Percentiles rank a stretch among this genome's conserved stretches.
These are phyloP conservation scores for Chrysoporthe puriensis DNA, from an alignment of 2,329 filamentous ascomycete genomes.

Conservation along the genomic window DNA sequence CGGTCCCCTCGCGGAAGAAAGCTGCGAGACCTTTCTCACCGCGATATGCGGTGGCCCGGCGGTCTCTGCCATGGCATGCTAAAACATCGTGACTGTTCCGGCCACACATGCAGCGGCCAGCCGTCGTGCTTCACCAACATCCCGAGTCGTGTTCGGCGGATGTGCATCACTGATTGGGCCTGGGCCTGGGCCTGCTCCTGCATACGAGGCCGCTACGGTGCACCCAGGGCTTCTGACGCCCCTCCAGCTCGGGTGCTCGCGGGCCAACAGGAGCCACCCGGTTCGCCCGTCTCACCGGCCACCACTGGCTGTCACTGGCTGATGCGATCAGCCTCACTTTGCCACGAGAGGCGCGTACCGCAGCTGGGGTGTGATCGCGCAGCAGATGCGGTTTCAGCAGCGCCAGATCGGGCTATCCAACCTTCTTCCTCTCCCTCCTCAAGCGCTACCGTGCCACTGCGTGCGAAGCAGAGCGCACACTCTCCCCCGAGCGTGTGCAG, in stretches of 20 bases:
- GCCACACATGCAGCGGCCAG: constrained; percentile 13
- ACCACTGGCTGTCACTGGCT: constrained; percentile 21
- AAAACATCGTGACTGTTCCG: constrained; percentile 6
- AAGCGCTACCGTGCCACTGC: not conserved
- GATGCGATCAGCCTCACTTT: constrained; percentile 26
- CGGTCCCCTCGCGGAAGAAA: too few species aligned
- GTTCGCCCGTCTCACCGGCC: constrained; percentile 8
- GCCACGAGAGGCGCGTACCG: constrained; percentile 11
- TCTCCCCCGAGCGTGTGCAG: not conserved
- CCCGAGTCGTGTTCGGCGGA: constrained; percentile 11
- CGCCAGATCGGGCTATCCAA: constrained; percentile 21
- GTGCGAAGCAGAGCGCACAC: not conserved
- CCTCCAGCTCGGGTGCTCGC: constrained; percentile 13
- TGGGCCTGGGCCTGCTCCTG: not conserved
- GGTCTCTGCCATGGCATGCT: constrained; percentile 11
- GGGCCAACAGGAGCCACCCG: constrained; percentile 23
- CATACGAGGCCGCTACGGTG: constrained; percentile 2
- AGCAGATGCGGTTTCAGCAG: constrained; percentile 24
- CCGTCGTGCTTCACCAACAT: constrained; percentile 9
- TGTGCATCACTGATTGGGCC: constrained; percentile 18
- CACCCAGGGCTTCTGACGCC: constrained; percentile 21
- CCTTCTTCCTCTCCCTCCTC: constrained; percentile 5
- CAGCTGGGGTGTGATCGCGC: constrained; percentile 19
- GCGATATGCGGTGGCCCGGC: constrained; percentile 21
- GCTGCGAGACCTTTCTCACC: constrained; percentile 15